Conservation (phyloP, 78 protist genomes). For the Dictyostelium firmibasis region DNA sequence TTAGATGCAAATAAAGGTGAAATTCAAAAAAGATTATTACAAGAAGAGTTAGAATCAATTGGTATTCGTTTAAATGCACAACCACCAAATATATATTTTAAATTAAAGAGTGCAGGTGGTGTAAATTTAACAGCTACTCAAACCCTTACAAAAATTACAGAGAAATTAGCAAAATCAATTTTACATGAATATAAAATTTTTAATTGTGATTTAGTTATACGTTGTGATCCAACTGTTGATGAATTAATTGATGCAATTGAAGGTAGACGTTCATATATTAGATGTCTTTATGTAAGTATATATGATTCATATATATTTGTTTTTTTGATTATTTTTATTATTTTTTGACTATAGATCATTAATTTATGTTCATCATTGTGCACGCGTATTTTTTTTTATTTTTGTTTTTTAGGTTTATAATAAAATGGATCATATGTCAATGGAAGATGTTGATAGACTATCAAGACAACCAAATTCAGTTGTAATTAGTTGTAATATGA, state of each 20-base stretch:
- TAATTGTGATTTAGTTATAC: conserved; percentile 81
- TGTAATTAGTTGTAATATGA: conserved; percentile 81
- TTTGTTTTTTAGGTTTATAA: conserved; percentile 93
- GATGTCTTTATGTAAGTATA: conserved; percentile 77
- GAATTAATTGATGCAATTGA: conserved; percentile 99
- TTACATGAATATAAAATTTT: conserved; percentile 90
- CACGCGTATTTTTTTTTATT: background rate
- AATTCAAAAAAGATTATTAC: conserved; percentile 77
- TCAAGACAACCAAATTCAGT: conserved; percentile 76
- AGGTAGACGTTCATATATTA: conserved; percentile 94
- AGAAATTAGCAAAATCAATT: conserved; percentile 83
- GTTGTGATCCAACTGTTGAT: conserved; percentile 96
- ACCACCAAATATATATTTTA: conserved; percentile 83
- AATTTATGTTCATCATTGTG: background rate
- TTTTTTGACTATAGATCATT: background rate
- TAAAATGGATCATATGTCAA: conserved; percentile 97
- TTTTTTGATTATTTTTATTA: background rate
- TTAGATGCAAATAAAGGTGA: conserved; percentile 84
- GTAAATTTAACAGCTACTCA: conserved; percentile 68
- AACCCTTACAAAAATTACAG: conserved; percentile 86
- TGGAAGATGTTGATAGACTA: conserved; percentile 94
- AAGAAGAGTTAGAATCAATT: conserved; percentile 78
- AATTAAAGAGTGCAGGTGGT: conserved; percentile 79
- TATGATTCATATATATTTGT: background rate
- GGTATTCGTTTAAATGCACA: conserved; percentile 84